Evolutionary conservation across 352 stramenopile genomes (phyloP), one percentile per base, ranked within the genome.

Genomic region (Elongisporangium prolatum): DNA sequence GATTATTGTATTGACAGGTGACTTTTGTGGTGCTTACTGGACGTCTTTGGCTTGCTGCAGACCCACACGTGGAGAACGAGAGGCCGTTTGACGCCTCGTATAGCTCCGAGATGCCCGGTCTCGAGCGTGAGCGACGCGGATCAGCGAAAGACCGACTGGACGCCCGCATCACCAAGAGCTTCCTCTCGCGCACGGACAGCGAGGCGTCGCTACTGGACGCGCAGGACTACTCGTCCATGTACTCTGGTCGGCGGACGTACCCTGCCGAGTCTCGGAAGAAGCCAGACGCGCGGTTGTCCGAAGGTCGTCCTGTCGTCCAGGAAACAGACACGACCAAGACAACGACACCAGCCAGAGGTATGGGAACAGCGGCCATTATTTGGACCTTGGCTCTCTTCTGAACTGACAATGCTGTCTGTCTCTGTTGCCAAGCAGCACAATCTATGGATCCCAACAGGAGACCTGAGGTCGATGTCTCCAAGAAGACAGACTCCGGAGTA

Each of bases 241-340:
- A 88, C 59, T 80, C 76, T 4, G 80, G 74, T 16, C 70, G 81
- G 22, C 78, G 75, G 34, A 91, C 81, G 61, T 91, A 89, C 56
- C 81, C 81, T 10, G 73, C 78, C 8, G 78, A 88, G 52, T 80
- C 76, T 10, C 25, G 75, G 37, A 83, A 74, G 57, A 81, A 76
- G 48, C 63, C 53, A 13, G 80, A 84, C 48, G 54, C 61, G 28
- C 69, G 80, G 9, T 56, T 81, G 18, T 88, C 77, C 2, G 71
- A 88, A 34, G 59, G 59, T 9, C 59, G 52, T 0, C 60, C 59
- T 9, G 10, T 24, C 14, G 60, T 54, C 16, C 62, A 56, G 6
- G 49, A 60, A 14, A 61, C 65, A 13, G 68, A 74, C 50, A 81
- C 62, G 9, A 78, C 64, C 24, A 82, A 78, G 72, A 54, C 70